These are phyloP conservation scores for Camelina laxa DNA, from an alignment of 345 rosid species.

Conservation along the genomic window DNA sequence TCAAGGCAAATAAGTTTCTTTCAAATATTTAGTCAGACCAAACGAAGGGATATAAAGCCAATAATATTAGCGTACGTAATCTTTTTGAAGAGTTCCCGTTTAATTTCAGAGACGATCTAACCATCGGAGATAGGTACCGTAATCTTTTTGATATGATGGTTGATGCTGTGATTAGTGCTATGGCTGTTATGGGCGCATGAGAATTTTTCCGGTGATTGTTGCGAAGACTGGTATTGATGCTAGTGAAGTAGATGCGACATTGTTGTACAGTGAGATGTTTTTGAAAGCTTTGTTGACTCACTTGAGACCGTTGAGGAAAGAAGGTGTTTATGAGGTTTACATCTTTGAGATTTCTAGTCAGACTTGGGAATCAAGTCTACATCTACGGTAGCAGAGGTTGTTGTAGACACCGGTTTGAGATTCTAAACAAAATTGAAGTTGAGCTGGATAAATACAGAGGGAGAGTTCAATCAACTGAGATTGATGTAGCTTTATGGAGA, in stretches of 20 bases:
- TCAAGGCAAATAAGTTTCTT: too few species aligned
- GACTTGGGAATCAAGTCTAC: too few species aligned
- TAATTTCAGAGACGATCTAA: constrained; percentile 74
- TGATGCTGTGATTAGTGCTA: constrained; percentile 69
- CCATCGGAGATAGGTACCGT: constrained; percentile 79
- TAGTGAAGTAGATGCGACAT: constrained; percentile 76
- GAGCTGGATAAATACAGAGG: too few species aligned
- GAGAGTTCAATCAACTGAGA: too few species aligned
- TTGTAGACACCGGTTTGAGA: too few species aligned
- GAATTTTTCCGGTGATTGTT: constrained; percentile 73
- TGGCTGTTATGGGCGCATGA: constrained; percentile 84
- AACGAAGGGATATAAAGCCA: too few species aligned
- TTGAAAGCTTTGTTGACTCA: constrained; percentile 66
- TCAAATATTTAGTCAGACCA: too few species aligned
- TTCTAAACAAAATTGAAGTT: too few species aligned
- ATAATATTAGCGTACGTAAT: too few species aligned
- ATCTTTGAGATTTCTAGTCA: constrained; percentile 52
- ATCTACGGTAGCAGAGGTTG: too few species aligned
- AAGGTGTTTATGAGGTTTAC: constrained; percentile 68
- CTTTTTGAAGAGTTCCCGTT: constrained; percentile 23
- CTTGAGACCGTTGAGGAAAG: constrained; percentile 74
- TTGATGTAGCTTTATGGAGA: too few species aligned
- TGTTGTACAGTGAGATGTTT: constrained; percentile 63
- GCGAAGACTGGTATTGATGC: constrained; percentile 48
- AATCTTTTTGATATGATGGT: constrained; percentile 94